A percentile compares a stretch with the other conserved stretches of the same genome.
These are phyloP conservation scores for Mycena crocata DNA, from an alignment of 768 basidiomycete species.

Conservation along the genomic window DNA sequence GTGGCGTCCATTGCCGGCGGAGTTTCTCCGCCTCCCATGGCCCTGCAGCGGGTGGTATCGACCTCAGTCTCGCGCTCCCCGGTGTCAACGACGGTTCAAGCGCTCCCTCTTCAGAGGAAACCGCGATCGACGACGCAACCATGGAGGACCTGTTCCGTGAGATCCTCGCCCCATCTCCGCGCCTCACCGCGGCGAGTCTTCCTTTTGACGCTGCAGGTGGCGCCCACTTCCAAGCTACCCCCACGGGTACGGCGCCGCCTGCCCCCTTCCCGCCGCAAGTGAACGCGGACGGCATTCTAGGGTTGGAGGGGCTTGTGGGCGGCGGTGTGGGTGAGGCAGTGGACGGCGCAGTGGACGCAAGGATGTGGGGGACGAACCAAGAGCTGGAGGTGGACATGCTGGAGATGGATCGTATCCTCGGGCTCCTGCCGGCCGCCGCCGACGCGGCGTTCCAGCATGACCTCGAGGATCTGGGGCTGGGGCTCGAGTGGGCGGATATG, in stretches of 20 bases:
- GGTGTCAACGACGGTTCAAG: slow-evolving; percentile 38
- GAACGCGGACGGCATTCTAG: slow-evolving; percentile 35
- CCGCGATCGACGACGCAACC: slow-evolving; percentile 63
- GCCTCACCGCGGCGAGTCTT: slow-evolving; percentile 45
- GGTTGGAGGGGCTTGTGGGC: slow-evolving; percentile 32
- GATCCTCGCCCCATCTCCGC: slow-evolving; percentile 69
- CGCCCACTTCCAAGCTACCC: slow-evolving; percentile 31
- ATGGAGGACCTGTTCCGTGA: slow-evolving; percentile 80
- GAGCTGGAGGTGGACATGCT: slow-evolving; percentile 35
- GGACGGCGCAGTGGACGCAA: slow-evolving; percentile 12
- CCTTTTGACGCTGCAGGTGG: slow-evolving; percentile 39
- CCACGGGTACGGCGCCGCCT: slow-evolving; percentile 36
- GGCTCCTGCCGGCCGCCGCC: slow-evolving; percentile 29
- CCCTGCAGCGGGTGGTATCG: slow-evolving; percentile 95
- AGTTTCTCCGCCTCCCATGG: slow-evolving; percentile 63
- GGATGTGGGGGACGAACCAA: slow-evolving; percentile 26
- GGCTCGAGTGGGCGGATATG: slow-evolving; percentile 27
- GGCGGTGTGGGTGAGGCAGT: slow-evolving; percentile 22
- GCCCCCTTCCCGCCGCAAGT: slow-evolving; percentile 37
- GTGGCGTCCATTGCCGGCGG: slow-evolving; percentile 81
- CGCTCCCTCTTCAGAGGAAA: slow-evolving; percentile 32
- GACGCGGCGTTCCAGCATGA: slow-evolving; percentile 26
- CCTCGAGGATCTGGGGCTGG: slow-evolving; percentile 31
- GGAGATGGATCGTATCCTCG: slow-evolving; percentile 36
- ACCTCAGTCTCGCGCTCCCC: slow-evolving; percentile 44